Evolutionary conservation across 2,329 filamentous ascomycete species (phyloP), one percentile per base, ranked within the genome.

Genomic region (Furcasterigmium sp.): DNA sequence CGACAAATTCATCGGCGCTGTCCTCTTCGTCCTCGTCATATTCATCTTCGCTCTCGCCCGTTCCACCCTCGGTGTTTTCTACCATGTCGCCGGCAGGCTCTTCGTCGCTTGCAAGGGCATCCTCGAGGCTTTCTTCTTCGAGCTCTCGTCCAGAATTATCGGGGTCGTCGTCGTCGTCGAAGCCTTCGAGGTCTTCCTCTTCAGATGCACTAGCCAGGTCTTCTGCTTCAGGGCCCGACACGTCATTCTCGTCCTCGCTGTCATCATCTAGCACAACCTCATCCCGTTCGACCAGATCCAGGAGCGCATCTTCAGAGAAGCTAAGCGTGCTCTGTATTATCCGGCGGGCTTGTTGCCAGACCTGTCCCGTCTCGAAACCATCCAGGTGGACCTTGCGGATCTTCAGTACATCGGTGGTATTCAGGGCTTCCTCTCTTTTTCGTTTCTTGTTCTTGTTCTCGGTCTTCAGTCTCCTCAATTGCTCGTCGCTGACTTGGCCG

Each of bases 341-440:
- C 54, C 87, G 81, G 57, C 83, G 84, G 8, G 89, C 86, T 68
- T 98, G 93, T 63, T 96, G 88, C 87, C 91, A 98, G 35, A 98
- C 83, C 64, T 97, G 91, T 17, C 84, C 80, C 10, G 87, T 84
- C 54, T 86, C 87, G 54, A 97, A 95, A 0, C 91, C 93, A 45
- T 95, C 82, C 7, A 89, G 72, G 60, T 96, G 87, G 14, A 98
- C 71, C 63, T 87, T 90, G 55, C 86, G 84, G 55, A 95, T 70
- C 55, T 89, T 89, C 50, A 96, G 59, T 2, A 85, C 68, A 30
- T 75, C 67, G 26, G 57, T 62, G 37, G 75, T 72, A 8, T 72
- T 73, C 8, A 25, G 15, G 3, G 19, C 39, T 9, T 17, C 39
- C 19, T 25, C 19, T 15, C 39, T 13, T 14, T 41, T 41, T 52